Evolutionary conservation across 2,329 filamentous ascomycete species (phyloP), one percentile per base, ranked within the genome.

Genomic region (Ophiobolus disseminans): DNA sequence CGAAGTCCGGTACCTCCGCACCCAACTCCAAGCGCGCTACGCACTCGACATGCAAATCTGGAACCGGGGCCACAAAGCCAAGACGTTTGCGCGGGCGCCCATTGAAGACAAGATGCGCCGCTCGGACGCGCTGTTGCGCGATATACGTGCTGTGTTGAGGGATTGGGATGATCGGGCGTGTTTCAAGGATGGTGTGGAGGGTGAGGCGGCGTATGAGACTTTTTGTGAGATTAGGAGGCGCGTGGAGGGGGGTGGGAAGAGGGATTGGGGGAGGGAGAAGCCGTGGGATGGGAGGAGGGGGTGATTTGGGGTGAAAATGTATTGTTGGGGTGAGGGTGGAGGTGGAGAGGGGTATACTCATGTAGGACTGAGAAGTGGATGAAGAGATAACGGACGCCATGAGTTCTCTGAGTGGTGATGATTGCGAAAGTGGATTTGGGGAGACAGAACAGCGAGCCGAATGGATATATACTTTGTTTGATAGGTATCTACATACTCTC

Each of bases 391-490:
- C n/a, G n/a, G n/a, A n/a, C n/a, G n/a, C n/a, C n/a, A n/a, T n/a
- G n/a, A n/a, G n/a, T n/a, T n/a, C n/a, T n/a, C n/a, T n/a, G n/a
- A n/a, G n/a, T n/a, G n/a, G n/a, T n/a, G n/a, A n/a, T n/a, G n/a
- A n/a, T n/a, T n/a, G n/a, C n/a, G n/a, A n/a, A n/a, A n/a, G n/a
- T n/a, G n/a, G n/a, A n/a, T n/a, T n/a, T n/a, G n/a, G n/a, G n/a
- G n/a, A n/a, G n/a, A n/a, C n/a, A n/a, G n/a, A n/a, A n/a, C n/a
- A n/a, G n/a, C n/a, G n/a, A n/a, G n/a, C n/a, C n/a, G 43, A 50
- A 73, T 7, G 23, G 11, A 26, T 26, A 7, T 26, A 6, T 6
- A 26, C 7, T 26, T 7, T 26, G 23, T 26, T 26, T 26, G 23
- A 26, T 26, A 6, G 23, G 11, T 26, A 26, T 11, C 23, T 6